Evolutionary conservation across 306 rosid species (phyloP), one percentile per base, ranked within the genome.

Genomic region (Luffa aegyptiaca): DNA sequence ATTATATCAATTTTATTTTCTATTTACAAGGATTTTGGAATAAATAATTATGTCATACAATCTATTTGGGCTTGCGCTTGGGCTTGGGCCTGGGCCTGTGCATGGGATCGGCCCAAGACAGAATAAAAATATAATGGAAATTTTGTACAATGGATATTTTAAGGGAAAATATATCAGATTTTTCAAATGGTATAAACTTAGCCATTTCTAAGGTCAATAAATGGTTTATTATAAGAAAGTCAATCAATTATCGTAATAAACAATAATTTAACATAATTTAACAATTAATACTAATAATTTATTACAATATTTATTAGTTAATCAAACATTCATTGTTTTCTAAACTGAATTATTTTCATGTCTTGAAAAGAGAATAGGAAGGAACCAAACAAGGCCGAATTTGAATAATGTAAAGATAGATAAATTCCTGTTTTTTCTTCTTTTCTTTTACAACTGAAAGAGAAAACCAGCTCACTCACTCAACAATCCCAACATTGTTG

Each of bases 401-500:
- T 45, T n/a, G 0, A n/a, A 45, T 21, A n/a, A 45, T 21, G 36
- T 10, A 11, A 70, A 20, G 55, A 70, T 20, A 70, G 76, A 70
- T 69, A 10, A 70, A 41, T 17, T 2, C 49, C 16, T 39, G 5
- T n/a, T 45, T 48, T 71, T 6, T 5, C 20, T 17, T 66, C 3
- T 11, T 45, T 70, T 70, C n/a, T 42, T 70, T 45, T 42, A 20
- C 76, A 70, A 45, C 56, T 10, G 18, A 70, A 70, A 46, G 39
- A 31, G 37, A 48, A 31, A 73, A 48, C 6, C 41, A 35, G 6
- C 2, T 21, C 20, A 5, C 76, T 41, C 77, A 26, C 58, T 72
- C 77, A 48, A 72, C 77, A 26, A 72, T 6, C 44, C 42, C 77
- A 48, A 12, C 77, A 70, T 70, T 70, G 76, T 70, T 69, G 75